Evolutionary conservation across 176 grass and related monocot genomes (phyloP).

Genomic region (Stipa capillata): DNA sequence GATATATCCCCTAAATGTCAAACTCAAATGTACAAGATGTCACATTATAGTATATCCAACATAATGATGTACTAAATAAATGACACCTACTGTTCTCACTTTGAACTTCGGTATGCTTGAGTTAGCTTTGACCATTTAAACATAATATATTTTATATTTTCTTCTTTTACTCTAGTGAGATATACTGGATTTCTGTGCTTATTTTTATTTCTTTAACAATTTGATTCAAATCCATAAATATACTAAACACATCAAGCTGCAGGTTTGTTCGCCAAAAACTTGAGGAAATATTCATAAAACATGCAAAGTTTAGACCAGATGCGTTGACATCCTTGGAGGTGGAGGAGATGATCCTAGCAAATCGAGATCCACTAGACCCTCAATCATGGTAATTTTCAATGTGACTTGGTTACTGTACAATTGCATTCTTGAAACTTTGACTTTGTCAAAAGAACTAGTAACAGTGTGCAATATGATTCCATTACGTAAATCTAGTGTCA

Average conservation of each 20-base stretch:
- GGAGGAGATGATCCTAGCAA: constrained; percentile 49
- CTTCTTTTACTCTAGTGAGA: not conserved
- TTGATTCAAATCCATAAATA: not conserved
- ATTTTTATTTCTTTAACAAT: not conserved
- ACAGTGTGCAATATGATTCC: not conserved
- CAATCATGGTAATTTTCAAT: constrained; percentile 41
- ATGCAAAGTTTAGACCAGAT: constrained; percentile 50
- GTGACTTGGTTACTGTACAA: not conserved
- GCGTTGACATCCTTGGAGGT: constrained; percentile 46
- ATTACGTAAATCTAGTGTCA: not conserved
- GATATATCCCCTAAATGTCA: not conserved
- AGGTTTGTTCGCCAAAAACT: constrained; percentile 81
- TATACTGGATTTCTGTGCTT: not conserved
- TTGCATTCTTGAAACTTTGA: not conserved
- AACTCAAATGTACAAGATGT: not conserved
- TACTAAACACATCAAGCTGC: not conserved
- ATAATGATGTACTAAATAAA: not conserved
- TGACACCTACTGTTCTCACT: not conserved
- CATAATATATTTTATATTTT: not conserved
- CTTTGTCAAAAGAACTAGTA: not conserved
- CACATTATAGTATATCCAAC: not conserved
- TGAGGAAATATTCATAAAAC: constrained; percentile 69
- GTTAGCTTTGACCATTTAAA: not conserved
- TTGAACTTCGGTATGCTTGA: not conserved
- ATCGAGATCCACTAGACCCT: constrained; percentile 46